phyloP scores from a whole-genome alignment of 2,329 filamentous ascomycete genomes.

The Monosporascus sp. region DNA sequence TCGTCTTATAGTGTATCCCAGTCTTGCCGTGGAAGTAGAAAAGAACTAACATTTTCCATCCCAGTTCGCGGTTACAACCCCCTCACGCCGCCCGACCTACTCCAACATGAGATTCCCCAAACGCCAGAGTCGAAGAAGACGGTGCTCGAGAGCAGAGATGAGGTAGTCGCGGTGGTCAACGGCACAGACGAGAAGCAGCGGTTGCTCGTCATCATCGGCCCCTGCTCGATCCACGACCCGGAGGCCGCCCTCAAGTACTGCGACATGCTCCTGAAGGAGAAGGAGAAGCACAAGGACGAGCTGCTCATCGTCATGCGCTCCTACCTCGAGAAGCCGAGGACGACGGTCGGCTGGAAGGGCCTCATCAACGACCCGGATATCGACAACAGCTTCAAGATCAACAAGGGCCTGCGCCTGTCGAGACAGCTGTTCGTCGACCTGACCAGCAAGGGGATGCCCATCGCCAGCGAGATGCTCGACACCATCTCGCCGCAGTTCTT shows the following conservation, averaged over 20 bases:
- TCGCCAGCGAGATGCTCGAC: conserved; percentile 96
- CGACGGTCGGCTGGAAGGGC: conserved; percentile 98
- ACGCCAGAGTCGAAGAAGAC: conserved; percentile 53
- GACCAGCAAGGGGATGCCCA: conserved; percentile 87
- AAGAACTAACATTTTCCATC: neutral
- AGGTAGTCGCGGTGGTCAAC: conserved; percentile 65
- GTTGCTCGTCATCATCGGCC: conserved; percentile 75
- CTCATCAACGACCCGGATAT: conserved; percentile 98
- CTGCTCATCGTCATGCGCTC: conserved; percentile 95
- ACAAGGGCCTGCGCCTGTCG: conserved; percentile 85
- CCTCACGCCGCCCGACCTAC: conserved; percentile 85
- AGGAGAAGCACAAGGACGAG: conserved; percentile 84
- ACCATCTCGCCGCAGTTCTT: conserved; percentile 97
- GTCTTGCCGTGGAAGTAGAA: neutral
- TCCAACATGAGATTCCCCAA: conserved; percentile 84
- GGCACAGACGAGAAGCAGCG: conserved; percentile 57
- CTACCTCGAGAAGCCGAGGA: conserved; percentile 97
- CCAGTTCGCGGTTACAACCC: conserved; percentile 86
- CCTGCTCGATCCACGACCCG: conserved; percentile 96
- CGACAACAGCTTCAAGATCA: conserved; percentile 98
- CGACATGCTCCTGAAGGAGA: conserved; percentile 71
- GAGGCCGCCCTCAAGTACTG: conserved; percentile 89
- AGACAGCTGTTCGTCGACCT: conserved; percentile 91
- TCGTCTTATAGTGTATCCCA: no score
- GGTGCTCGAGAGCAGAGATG: conserved; percentile 56